Evolutionary conservation across 106 monocot species (phyloP).

Genomic region (Dioscorea dumetorum): DNA sequence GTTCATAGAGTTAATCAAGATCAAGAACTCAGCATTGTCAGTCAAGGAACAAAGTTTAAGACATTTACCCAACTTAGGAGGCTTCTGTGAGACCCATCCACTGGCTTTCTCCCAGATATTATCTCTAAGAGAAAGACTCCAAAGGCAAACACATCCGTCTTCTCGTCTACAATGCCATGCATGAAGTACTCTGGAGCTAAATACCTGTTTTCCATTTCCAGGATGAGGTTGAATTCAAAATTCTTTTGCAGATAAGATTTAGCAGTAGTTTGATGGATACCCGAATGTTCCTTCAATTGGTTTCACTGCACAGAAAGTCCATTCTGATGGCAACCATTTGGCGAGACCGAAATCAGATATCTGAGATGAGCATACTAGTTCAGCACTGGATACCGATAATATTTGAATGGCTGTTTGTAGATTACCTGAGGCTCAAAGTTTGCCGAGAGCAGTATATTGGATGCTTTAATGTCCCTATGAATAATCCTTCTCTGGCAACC

Average conservation of each 20-base stretch:
- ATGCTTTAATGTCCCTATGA: constrained; percentile 63
- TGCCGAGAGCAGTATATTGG: constrained; percentile 45
- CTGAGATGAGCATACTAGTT: constrained; percentile 13
- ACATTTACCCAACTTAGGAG: constrained; percentile 23
- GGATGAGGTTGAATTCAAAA: not conserved
- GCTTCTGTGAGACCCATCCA: constrained; percentile 11
- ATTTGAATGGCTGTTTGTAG: not conserved
- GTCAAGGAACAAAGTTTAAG: not conserved
- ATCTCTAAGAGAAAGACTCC: constrained; percentile 17
- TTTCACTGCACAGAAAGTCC: constrained; percentile 41
- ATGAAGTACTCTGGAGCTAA: constrained; percentile 19
- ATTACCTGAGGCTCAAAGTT: constrained; percentile 51
- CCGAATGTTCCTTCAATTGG: constrained; percentile 66
- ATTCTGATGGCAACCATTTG: constrained; percentile 60
- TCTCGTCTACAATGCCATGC: constrained; percentile 22
- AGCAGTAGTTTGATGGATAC: not conserved
- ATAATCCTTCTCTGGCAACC: constrained; percentile 64
- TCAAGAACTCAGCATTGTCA: not conserved
- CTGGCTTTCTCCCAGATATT: constrained; percentile 4
- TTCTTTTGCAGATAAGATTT: not conserved
- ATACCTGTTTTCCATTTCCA: constrained; percentile 1
- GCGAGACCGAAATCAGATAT: constrained; percentile 68
- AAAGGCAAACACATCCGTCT: constrained; percentile 18
- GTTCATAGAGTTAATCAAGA: not conserved
- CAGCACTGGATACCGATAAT: not conserved